A percentile compares a stretch with the other conserved stretches of the same genome.
These are phyloP conservation scores for Pseudocercospora vitis DNA, from an alignment of 2,329 filamentous ascomycete species.

Conservation along the genomic window DNA sequence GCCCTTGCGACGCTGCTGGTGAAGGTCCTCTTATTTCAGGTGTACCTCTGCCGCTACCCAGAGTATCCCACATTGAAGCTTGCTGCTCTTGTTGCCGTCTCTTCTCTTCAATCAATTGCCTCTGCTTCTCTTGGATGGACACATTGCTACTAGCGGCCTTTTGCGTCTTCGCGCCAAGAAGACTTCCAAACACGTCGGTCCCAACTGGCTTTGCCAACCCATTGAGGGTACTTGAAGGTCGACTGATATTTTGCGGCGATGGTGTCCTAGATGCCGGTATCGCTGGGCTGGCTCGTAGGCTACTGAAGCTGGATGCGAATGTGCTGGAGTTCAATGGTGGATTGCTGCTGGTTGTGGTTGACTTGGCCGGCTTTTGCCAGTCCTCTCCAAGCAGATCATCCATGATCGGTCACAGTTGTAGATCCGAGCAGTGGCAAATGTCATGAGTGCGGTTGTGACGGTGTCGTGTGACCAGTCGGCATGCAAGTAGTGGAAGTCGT, in stretches of 20 bases:
- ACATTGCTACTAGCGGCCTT: conserved; percentile 67
- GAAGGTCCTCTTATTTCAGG: conserved; percentile 33
- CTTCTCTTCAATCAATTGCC: conserved; percentile 74
- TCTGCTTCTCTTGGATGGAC: conserved; percentile 64
- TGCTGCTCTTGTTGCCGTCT: conserved; percentile 73
- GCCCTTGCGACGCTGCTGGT: conserved; percentile 19
- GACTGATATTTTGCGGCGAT: conserved; percentile 33
- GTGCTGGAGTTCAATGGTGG: conserved; percentile 30
- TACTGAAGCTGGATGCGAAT: conserved; percentile 35
- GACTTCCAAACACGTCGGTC: conserved; percentile 74
- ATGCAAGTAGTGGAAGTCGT: too few species aligned
- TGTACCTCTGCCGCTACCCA: conserved; percentile 65
- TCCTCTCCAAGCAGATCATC: conserved; percentile 53
- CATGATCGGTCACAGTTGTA: conserved; percentile 37
- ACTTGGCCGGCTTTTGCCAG: conserved; percentile 42
- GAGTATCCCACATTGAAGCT: conserved; percentile 67
- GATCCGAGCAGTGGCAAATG: neutral
- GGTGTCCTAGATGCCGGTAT: conserved; percentile 40
- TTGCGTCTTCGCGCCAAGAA: conserved; percentile 64
- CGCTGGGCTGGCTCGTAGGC: conserved; percentile 41
- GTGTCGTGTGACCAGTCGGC: neutral
- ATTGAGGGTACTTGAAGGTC: conserved; percentile 44
- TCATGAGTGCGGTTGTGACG: neutral
- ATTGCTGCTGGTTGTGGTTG: conserved; percentile 18
- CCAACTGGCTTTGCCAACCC: conserved; percentile 54